Evolutionary conservation across 2,329 filamentous ascomycete species (phyloP), one percentile per base, ranked within the genome.

Genomic region (Pezicula rhizophila): DNA sequence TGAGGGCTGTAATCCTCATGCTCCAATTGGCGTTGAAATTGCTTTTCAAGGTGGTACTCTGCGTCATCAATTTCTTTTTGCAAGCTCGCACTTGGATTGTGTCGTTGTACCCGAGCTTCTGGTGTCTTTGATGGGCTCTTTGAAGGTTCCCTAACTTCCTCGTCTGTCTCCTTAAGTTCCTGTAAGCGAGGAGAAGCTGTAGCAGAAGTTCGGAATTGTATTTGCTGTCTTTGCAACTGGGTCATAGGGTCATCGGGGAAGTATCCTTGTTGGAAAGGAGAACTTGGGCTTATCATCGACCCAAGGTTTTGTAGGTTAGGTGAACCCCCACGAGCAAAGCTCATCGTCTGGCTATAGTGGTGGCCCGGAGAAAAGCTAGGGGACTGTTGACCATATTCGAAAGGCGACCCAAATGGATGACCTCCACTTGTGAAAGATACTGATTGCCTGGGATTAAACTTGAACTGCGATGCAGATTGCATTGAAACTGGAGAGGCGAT

Each of bases 31-130:
- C 85, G 83, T 45, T 88, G 82, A 53, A 91, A 82, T 52, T 88
- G 83, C 63, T 90, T 82, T 63, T 91, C 87, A 52, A 93, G 68
- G 59, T 92, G 88, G 61, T 93, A 92, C 60, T 95, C 88, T 4
- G 87, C 85, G 61, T 91, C 87, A 44, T 93, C 85, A 48, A 95
- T 85, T 57, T 93, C 89, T 53, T 84, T 85, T 64, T 96, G 89
- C 20, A 95, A 75, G 41, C 82, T 88, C 54, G 84, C 78, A 60
- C 85, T 90, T 37, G 88, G 76, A 57, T 90, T 90, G 58, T 91
- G 86, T 48, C 75, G 75, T 65, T 83, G 78, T 56, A 76, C 75
- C 49, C 81, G 80, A 8, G 75, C 70, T 57, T 82, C 76, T 0
- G 78, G 74, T 0, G 75, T 78, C 59, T 76, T 78, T 1, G 75